These are phyloP conservation scores for Mycena citricolor DNA, from an alignment of 1,284 basidiomycete genomes.

Conservation along the genomic window DNA sequence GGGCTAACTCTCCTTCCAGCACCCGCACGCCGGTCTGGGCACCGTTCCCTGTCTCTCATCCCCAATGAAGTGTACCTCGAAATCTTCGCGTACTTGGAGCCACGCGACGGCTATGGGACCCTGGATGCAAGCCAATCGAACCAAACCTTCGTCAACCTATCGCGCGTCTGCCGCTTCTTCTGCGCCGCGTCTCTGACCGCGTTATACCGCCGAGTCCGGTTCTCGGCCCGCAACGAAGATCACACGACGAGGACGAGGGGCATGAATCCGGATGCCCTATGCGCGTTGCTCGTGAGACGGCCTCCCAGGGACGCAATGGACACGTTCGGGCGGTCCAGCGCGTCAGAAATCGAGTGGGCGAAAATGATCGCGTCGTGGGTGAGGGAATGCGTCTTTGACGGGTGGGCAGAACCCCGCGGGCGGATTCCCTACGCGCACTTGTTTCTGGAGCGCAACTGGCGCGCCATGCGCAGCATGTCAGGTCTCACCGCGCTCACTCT, in stretches of 20 bases:
- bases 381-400: conserved; percentile 12
- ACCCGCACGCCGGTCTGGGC: conserved; percentile 5
- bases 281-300: conserved; percentile 6
- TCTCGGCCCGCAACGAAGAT: too few relatives aligned
- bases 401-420: conserved; percentile 6
- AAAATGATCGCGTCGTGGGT: conserved; percentile 9
- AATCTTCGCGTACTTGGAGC: conserved; percentile 34
- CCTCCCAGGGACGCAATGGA: too few relatives aligned
- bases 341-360: background rate
- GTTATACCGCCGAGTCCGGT: conserved; percentile 34
- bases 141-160: conserved; percentile 28
- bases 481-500: conserved; percentile 9
- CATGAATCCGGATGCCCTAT: conserved; percentile 1
- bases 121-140: too few relatives aligned
- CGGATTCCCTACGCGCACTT: background rate
- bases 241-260: conserved; percentile 21
- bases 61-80: conserved; percentile 38
- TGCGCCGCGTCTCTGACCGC: conserved; percentile 35
- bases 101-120: too few relatives aligned
- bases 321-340: too few relatives aligned
- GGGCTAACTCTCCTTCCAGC: conserved; percentile 2
- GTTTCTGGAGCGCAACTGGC: conserved; percentile 3
- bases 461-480: conserved; percentile 9
- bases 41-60: conserved; percentile 20
- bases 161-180: conserved; percentile 45